These are phyloP conservation scores for Antitrichia curtipendula DNA, from an alignment of 225 moss, liverwort and hornwort genomes.

Conservation along the genomic window DNA sequence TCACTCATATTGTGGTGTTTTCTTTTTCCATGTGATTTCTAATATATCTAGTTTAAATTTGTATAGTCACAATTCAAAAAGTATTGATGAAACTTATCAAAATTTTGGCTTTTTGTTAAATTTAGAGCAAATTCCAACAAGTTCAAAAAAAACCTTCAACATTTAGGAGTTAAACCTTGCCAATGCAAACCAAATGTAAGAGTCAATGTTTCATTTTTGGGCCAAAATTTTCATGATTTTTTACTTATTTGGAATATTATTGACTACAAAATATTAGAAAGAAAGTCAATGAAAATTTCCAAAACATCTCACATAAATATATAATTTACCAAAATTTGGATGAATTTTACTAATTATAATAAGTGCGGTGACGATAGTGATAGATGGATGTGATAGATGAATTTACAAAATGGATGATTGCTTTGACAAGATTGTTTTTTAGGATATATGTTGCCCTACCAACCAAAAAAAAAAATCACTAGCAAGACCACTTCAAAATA, in stretches of 20 bases:
- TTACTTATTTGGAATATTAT: not conserved
- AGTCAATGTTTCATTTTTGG: not conserved
- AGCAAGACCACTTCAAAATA: not conserved
- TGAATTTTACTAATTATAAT: not conserved
- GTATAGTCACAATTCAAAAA: too few relatives aligned
- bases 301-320: rapidly evolving
- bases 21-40: too few relatives aligned
- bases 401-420: not conserved
- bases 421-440: not conserved
- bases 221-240: not conserved
- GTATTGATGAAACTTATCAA: too few relatives aligned
- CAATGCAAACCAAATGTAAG: not conserved
- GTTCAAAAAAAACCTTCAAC: too few relatives aligned
- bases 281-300: not conserved
- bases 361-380: not conserved
- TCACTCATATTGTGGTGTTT: too few relatives aligned
- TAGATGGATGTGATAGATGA: not conserved
- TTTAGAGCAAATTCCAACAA: too few relatives aligned
- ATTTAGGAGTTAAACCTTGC: too few relatives aligned
- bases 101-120: too few relatives aligned
- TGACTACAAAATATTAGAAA: rapidly evolving
- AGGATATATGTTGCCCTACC: rapidly evolving
- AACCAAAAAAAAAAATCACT: rapidly evolving
- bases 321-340: not conserved
- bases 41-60: too few relatives aligned